Conservation (phyloP, 1,284 basidiomycete genomes). For the Coniophora puteana region DNA sequence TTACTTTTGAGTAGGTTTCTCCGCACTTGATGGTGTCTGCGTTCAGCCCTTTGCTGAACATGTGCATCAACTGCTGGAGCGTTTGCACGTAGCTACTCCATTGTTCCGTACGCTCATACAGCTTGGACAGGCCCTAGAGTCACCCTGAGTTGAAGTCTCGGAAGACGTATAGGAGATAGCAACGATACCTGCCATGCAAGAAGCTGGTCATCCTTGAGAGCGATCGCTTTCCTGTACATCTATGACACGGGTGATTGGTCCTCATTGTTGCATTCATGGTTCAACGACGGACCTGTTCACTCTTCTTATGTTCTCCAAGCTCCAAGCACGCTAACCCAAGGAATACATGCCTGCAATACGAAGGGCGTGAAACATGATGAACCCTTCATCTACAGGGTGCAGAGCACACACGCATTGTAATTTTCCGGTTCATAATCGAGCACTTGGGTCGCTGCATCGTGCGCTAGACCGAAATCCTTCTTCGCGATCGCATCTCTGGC, state of each 20-base stretch:
- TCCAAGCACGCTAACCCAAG: slow-evolving; percentile 76
- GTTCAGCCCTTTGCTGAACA: slow-evolving; percentile 61
- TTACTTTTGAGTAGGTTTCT: slow-evolving; percentile 67
- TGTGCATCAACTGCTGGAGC: slow-evolving; percentile 48
- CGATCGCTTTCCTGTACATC: slow-evolving; percentile 75
- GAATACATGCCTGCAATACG: slow-evolving; percentile 67
- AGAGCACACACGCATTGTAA: slow-evolving; percentile 72
- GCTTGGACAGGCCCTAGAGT: slow-evolving; percentile 64
- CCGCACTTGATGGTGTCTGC: slow-evolving; percentile 74
- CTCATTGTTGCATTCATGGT: slow-evolving; percentile 5
- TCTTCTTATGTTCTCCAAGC: slow-evolving; percentile 62
- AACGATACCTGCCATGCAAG: slow-evolving; percentile 72
- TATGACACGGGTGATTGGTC: slow-evolving; percentile 29
- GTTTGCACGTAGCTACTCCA: slow-evolving; percentile 61
- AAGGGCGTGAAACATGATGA: background rate
- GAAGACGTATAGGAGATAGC: background rate
- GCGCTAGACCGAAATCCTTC: slow-evolving; percentile 73
- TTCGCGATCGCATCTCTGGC: slow-evolving; percentile 74
- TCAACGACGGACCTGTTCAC: slow-evolving; percentile 71
- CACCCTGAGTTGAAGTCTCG: slow-evolving; percentile 3
- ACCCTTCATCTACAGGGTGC: background rate
- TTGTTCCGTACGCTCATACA: slow-evolving; percentile 61
- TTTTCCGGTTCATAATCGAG: slow-evolving; percentile 74
- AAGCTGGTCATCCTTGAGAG: slow-evolving; percentile 57
- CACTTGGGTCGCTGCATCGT: slow-evolving; percentile 59